phyloP scores from a whole-genome alignment of 768 basidiomycete species.

The Serendipita indica region DNA sequence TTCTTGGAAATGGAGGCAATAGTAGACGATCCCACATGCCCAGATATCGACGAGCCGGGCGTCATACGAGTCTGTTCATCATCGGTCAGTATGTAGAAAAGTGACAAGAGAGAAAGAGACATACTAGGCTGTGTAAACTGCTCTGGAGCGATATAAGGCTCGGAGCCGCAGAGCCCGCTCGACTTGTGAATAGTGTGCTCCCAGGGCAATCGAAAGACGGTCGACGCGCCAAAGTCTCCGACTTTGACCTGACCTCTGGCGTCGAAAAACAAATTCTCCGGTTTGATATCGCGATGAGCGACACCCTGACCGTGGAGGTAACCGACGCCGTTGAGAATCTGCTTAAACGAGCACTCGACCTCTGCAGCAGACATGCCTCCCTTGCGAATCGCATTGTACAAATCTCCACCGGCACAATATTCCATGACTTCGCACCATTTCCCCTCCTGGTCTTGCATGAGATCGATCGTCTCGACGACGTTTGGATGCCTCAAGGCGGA shows the following conservation, averaged over 20 bases:
- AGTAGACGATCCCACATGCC: constrained; percentile 95
- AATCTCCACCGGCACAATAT: constrained; percentile 94
- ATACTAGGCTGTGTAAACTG: constrained; percentile 53
- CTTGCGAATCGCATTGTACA: constrained; percentile 98
- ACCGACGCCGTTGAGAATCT: constrained; percentile 73
- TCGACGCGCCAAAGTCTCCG: constrained; percentile 95
- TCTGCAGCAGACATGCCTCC: constrained; percentile 83
- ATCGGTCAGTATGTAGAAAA: constrained; percentile 15
- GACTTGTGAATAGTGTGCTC: constrained; percentile 94
- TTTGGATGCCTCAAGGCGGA: constrained; percentile 89
- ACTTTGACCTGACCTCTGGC: constrained; percentile 88
- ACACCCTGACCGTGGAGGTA: constrained; percentile 96
- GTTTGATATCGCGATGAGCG: constrained; percentile 95
- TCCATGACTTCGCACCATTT: constrained; percentile 99
- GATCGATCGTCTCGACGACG: constrained; percentile 95
- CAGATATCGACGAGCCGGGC: constrained; percentile 95
- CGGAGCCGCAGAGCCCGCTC: constrained; percentile 91
- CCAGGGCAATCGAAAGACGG: constrained; percentile 98
- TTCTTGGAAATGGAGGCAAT: constrained; percentile 96
- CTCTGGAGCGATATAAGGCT: constrained; percentile 98
- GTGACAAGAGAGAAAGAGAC: constrained; percentile 27
- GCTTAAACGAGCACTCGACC: constrained; percentile 96
- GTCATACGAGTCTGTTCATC: constrained; percentile 47
- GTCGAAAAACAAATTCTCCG: constrained; percentile 94
- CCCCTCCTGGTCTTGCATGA: constrained; percentile 93